Evolutionary conservation across 1,284 basidiomycete genomes (phyloP), one percentile per base, ranked within the genome.

Genomic region (Sporisorium reilianum): DNA sequence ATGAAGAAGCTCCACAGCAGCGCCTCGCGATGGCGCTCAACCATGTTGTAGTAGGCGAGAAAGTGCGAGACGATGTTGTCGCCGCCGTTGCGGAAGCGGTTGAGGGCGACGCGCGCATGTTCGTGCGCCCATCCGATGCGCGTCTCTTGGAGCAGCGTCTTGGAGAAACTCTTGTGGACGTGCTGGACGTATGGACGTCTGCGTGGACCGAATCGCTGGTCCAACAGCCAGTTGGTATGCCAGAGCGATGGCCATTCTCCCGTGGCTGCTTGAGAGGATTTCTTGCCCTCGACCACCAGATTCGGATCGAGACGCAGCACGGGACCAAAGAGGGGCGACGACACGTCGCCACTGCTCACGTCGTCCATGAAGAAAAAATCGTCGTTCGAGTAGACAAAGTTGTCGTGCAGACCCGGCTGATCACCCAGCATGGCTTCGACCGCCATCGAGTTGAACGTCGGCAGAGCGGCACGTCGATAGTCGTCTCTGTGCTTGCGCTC

Each of bases 1-100:
- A 81, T 55, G 55, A 81, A 64, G 50, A 76, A 80, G 49, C 55
- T 67, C 80, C 80, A 81, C 14, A 81, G 64, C 38, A 78, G n/a
- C 5, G 80, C 80, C 53, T 81, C 79, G 4, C 79, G 65, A 51
- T 79, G 79, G 3, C 79, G 62, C 48, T 81, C 79, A 16, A 81
- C 51, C 5, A 76, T 64, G 49, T 64, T 71, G 57, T 77, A 76
- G 49, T 73, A 65, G 11, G 60, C 26, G 8, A 80, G 45, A 30
- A 77, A 77, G 23, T 77, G 74, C 2, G 68, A 61, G 23, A 70
- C 71, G 7, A 72, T 36, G 45, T 68, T 72, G 38, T 64, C 56
- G n/a, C 68, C 74, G 2, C 51, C 44, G 8, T 67, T 73, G 9
- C 75, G 63, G 64, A 78, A 80, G 8, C 79, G 54, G 26, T 66